A percentile compares a stretch with the other conserved stretches of the same genome.
Evolutionary conservation across 169 alveolate species (phyloP).

Genomic region (Plasmodium berghei): DNA sequence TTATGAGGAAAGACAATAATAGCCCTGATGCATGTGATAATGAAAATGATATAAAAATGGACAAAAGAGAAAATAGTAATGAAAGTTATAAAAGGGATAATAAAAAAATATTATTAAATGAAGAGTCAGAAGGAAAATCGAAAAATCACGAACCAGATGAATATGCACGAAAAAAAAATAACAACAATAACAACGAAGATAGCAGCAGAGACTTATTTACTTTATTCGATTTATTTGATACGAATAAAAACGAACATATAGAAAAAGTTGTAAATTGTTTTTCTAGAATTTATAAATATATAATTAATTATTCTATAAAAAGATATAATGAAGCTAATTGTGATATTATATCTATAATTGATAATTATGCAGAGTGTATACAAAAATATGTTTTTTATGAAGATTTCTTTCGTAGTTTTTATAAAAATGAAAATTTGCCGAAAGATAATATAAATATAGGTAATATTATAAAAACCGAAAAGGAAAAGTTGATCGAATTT

Average conservation of each 20-base stretch:
- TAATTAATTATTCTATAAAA: constrained; percentile 40
- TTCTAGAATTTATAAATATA: constrained; percentile 29
- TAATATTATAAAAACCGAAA: constrained; percentile 42
- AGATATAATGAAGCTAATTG: constrained; percentile 9
- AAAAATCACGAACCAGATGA: background rate
- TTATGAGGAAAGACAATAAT: constrained; percentile 2
- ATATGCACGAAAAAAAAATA: background rate
- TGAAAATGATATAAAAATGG: background rate
- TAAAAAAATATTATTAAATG: background rate
- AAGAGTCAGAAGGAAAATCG: background rate
- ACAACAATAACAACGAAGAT: background rate
- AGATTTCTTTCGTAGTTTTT: constrained; percentile 19
- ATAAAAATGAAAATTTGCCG: constrained; percentile 44
- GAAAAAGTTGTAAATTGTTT: constrained; percentile 29
- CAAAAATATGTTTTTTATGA: constrained; percentile 59
- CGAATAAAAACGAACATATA: constrained; percentile 13
- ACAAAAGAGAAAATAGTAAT: background rate
- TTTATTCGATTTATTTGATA: constrained; percentile 41
- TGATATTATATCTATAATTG: constrained; percentile 35
- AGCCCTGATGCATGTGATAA: background rate
- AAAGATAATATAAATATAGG: constrained; percentile 34
- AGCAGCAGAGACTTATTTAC: constrained; percentile 1
- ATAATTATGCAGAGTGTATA: constrained; percentile 66
- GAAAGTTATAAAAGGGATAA: background rate
- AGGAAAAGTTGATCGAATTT: constrained; percentile 29